Base-by-base conservation (phyloP, 768 basidiomycete genomes). In the Leucocoprinus sp. region DNA sequence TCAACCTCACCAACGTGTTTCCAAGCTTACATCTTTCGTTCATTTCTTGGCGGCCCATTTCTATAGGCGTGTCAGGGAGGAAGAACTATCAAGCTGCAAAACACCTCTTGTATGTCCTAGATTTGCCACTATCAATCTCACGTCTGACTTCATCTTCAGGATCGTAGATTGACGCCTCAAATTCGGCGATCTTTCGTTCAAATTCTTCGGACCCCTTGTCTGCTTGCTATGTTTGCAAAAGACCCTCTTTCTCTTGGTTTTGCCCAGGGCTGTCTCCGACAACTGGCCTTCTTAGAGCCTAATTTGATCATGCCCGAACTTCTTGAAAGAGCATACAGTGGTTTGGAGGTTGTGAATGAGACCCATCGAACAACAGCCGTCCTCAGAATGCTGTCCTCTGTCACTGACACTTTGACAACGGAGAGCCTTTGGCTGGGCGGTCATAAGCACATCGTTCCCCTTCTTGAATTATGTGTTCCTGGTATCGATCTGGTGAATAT, bases 311-410 rank as follows among this genome's bases (percentile, higher is more conserved):
- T 98, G 81, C 93, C 93, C 2, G 83, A 91, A 33, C 69, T 97
- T 9, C 71, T 98, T 18, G 93, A 96, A 56, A 78, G 93, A 23
- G 90, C 91, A 1, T 92, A 95, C 51, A 75, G 85, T 28, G 92
- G 92, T 0, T 68, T 98, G n/a, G 92, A 96, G 59, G 82, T 84
- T 8, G 76, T 97, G 14, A 93, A 93, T 52, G 93, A 97, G 70
- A 98, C 95, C 0, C 91, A 96, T 60, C 71, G 93, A 31, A 96
- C 93, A 3, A 92, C 91, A 2, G 88, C 93, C 1, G 89, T 91
- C 8, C 70, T 97, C 36, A 88, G 84, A 42, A 85, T 87, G 60
- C 73, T 97, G 22, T 76, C 85, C 15, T 82, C 79, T 2, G 78
- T 93, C 21, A 69, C 88, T 14, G 72, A 82, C 3, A 82, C 90